Evolutionary conservation across 345 rosid genomes (phyloP).

Genomic region (Brassica carinata): DNA sequence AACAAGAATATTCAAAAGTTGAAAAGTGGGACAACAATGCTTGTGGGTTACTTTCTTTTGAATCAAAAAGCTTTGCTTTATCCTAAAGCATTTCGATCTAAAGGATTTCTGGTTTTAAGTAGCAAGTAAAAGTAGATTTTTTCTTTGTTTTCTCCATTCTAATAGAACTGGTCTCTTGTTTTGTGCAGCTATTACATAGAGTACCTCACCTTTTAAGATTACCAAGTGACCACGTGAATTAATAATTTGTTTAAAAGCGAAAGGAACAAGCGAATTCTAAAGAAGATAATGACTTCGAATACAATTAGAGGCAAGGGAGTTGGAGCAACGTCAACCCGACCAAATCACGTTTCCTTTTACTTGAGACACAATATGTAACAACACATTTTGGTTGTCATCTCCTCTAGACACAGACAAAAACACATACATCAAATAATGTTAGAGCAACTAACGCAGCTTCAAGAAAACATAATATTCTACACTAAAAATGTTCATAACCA

Average conservation of each 20-base stretch:
- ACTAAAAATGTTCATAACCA: not conserved
- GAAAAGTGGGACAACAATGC: slow-evolving; percentile 24
- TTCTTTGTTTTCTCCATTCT: not conserved
- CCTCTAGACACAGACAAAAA: not conserved
- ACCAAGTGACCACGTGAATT: not conserved
- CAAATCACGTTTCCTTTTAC: slow-evolving; percentile 32
- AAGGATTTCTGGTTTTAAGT: slow-evolving; percentile 3
- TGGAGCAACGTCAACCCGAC: slow-evolving; percentile 35
- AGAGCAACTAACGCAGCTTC: not conserved
- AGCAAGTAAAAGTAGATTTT: not conserved
- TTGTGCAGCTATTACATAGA: not conserved
- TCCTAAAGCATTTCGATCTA: slow-evolving; percentile 37
- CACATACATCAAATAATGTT: not conserved
- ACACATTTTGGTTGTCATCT: slow-evolving; percentile 33
- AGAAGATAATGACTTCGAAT: not conserved
- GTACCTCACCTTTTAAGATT: slow-evolving; percentile 7
- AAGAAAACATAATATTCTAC: not conserved
- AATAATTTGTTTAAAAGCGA: not conserved
- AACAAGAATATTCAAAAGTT: slow-evolving; percentile 27
- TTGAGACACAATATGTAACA: slow-evolving; percentile 31
- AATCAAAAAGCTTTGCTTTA: slow-evolving; percentile 41
- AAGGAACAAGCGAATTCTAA: slow-evolving; percentile 1
- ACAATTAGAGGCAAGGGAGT: not conserved
- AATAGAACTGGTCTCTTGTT: not conserved
- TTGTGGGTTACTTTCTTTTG: slow-evolving; percentile 33